These are phyloP conservation scores for Xylaria sp. DNA, from an alignment of 2,329 filamentous ascomycete genomes.

Conservation along the genomic window DNA sequence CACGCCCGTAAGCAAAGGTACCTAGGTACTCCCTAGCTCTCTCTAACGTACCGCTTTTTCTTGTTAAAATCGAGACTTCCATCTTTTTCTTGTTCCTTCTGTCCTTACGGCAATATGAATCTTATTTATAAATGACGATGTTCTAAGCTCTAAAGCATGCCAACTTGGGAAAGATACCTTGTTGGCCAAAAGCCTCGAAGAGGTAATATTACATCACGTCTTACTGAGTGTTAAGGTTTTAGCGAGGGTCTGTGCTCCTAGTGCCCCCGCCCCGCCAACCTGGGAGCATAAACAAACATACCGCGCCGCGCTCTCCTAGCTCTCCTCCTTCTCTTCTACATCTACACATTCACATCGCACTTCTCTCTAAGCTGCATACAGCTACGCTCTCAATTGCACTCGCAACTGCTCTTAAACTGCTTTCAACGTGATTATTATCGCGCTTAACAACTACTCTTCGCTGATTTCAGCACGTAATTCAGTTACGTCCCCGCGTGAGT, in stretches of 20 bases:
- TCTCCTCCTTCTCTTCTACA: constrained; percentile 30
- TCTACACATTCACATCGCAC: constrained; percentile 15
- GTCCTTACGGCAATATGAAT: neutral
- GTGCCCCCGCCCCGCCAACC: constrained; percentile 21
- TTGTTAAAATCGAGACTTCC: neutral
- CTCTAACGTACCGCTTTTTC: neutral
- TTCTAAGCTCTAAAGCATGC: neutral
- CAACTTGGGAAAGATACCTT: neutral
- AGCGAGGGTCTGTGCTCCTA: constrained; percentile 14
- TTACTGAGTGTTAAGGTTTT: constrained; percentile 19
- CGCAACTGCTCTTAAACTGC: constrained; percentile 30
- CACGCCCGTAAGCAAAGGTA: no score
- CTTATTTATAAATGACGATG: neutral
- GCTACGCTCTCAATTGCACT: constrained; percentile 26
- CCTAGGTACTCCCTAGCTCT: neutral
- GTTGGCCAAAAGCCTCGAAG: neutral
- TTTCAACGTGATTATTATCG: constrained; percentile 20
- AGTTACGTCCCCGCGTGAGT: constrained; percentile 31
- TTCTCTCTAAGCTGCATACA: constrained; percentile 25
- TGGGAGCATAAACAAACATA: constrained; percentile 33
- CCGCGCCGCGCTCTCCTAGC: constrained; percentile 19
- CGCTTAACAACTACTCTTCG: constrained; percentile 9
- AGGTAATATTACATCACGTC: constrained; percentile 2
- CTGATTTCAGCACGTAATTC: constrained; percentile 24
- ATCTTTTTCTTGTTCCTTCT: neutral